These are phyloP conservation scores for Trichosporon coremiiforme DNA, from an alignment of 1,284 basidiomycete genomes.

Conservation along the genomic window DNA sequence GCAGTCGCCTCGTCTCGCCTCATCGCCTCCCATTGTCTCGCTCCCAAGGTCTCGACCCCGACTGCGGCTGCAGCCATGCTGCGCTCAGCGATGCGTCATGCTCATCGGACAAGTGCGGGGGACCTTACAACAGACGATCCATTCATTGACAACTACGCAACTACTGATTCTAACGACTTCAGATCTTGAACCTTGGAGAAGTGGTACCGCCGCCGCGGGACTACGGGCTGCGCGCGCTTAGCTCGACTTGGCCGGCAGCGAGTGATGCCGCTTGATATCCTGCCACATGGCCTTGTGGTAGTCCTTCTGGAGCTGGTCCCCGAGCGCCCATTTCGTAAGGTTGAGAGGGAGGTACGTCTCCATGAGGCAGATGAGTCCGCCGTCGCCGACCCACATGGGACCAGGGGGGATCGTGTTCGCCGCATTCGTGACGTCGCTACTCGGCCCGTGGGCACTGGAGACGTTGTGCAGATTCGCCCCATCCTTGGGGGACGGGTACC, in stretches of 20 bases:
- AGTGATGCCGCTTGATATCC: constrained; percentile 21
- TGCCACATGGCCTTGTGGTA: constrained; percentile 34
- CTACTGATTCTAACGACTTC: not conserved
- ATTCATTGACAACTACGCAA: not conserved
- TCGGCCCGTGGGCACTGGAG: constrained; percentile 44
- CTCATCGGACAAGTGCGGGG: too few relatives aligned
- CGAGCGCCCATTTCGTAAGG: constrained; percentile 30
- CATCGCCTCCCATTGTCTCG: too few relatives aligned
- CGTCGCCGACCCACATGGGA: constrained; percentile 17
- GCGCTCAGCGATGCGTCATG: too few relatives aligned
- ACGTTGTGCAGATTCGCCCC: constrained; percentile 43
- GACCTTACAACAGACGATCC: not conserved
- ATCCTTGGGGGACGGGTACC: constrained; percentile 29
- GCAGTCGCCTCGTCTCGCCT: too few relatives aligned
- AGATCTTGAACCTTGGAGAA: not conserved
- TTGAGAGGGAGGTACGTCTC: constrained; percentile 21
- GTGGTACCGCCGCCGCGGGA: not conserved
- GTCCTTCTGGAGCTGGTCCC: constrained; percentile 39
- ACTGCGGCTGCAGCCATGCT: too few relatives aligned
- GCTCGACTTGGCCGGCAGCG: constrained; percentile 22
- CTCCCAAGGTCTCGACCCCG: too few relatives aligned
- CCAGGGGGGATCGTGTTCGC: constrained; percentile 19
- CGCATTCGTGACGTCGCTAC: constrained; percentile 26
- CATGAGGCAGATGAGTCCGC: constrained; percentile 19
- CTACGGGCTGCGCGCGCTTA: not conserved